Evolutionary conservation across 2,329 filamentous ascomycete species (phyloP), one percentile per base, ranked within the genome.

Genomic region (Setomelanomma holmii): DNA sequence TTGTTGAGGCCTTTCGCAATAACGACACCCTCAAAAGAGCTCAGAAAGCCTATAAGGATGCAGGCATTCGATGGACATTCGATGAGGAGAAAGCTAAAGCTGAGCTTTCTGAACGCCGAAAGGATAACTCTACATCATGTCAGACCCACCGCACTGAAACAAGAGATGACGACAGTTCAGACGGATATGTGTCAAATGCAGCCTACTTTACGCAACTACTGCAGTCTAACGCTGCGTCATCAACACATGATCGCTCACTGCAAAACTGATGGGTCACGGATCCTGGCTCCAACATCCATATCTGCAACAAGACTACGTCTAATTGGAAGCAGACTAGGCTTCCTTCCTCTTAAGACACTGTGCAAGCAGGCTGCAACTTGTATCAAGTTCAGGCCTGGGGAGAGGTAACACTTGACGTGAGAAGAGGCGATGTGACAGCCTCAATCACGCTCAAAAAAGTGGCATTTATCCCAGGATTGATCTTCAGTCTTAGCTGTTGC

Each of bases 401-500:
- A 10, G 30, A 48, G 39, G 35, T 53, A 17, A 44, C n/a, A 12
- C 14, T 53, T 11, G 38, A 16, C 16, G 44, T 45, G 2, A 38
- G 36, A 27, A 5, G 17, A 21, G 44, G 44, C n/a, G 24, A 19
- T 30, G 24, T 7, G 7, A 30, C 24, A 30, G 24, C 24, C 24
- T 24, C 17, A 39, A 30, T 43, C 2, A n/a, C 20, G 1, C 45
- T 53, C 2, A 38, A 36, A 1, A 8, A 44, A 6, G 45, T 53
- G 0, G 50, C 50, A 1, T 53, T 48, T 10, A 17, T 53, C 1
- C 38, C 19, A 38, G 44, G 50, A n/a, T 53, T 48, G 33, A 14
- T 43, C 10, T 30, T 38, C 1, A 53, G 47, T 44, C 24, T 53
- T 53, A 10, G 40, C n/a, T 6, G 38, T 53, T 33, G n/a, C 44